A percentile compares a stretch with the other conserved stretches of the same genome.
Conservation (phyloP, 116 monocot genomes). For the Papilionanthe hybrid region DNA sequence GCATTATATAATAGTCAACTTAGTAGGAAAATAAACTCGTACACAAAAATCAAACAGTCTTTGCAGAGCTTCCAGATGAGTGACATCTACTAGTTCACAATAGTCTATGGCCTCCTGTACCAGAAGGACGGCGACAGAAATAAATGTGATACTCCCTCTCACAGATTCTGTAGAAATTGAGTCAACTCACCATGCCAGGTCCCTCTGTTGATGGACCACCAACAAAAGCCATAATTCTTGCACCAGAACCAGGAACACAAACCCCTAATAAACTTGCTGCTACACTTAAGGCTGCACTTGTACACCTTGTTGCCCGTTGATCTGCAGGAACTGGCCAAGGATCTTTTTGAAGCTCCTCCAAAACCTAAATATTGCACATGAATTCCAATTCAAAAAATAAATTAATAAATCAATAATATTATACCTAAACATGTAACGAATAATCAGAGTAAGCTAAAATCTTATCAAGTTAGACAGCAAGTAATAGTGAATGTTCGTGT, state of each 20-base stretch:
- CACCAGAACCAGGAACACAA: conserved; percentile 98
- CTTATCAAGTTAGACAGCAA: not conserved
- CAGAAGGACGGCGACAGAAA: not conserved
- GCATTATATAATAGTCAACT: not conserved
- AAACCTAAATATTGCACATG: conserved; percentile 37
- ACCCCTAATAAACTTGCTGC: conserved; percentile 85
- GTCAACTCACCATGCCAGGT: conserved; percentile 48
- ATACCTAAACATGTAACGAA: not conserved
- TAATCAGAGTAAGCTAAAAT: not conserved
- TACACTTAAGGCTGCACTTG: conserved; percentile 76
- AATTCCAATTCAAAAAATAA: not conserved
- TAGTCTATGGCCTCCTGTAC: not conserved
- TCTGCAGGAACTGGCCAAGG: conserved; percentile 83
- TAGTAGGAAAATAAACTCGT: not conserved
- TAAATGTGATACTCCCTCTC: not conserved
- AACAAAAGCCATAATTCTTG: conserved; percentile 97
- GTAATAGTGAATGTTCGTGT: not conserved
- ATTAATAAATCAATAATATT: not conserved
- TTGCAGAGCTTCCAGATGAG: not conserved
- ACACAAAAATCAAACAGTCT: not conserved
- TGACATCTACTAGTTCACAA: not conserved
- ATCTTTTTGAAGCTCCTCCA: conserved; percentile 93
- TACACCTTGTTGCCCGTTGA: conserved; percentile 78
- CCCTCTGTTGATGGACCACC: conserved; percentile 96
- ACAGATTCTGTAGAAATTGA: not conserved